Conservation (phyloP, 371 early-diverging fungal genomes). For the Chytridiales sp. region DNA sequence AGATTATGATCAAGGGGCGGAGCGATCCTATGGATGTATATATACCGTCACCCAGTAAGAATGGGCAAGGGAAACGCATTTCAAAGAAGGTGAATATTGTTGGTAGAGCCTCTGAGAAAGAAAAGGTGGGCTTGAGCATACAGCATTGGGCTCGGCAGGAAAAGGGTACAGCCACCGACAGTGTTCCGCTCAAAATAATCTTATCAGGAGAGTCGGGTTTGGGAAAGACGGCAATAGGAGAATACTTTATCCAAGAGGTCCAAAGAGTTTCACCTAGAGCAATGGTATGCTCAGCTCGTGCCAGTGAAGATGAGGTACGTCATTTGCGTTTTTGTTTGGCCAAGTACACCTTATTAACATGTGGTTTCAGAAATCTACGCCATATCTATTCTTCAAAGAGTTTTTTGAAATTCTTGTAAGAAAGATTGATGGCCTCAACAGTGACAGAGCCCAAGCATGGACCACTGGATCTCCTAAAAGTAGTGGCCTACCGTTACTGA, state of each 20-base stretch:
- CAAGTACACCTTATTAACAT: not conserved
- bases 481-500: not conserved
- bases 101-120: constrained; percentile 11
- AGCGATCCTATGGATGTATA: constrained; percentile 6
- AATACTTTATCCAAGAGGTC: constrained; percentile 8
- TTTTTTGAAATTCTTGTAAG: not conserved
- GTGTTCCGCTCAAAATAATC: not conserved
- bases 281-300: constrained; percentile 6
- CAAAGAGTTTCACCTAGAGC: not conserved
- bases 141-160: not conserved
- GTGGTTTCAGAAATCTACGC: not conserved
- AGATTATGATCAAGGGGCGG: constrained; percentile 15
- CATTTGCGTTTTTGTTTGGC: not conserved
- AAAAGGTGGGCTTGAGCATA: not conserved
- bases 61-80: too few relatives aligned
- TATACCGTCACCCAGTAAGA: constrained; percentile 9
- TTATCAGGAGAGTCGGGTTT: constrained; percentile 12
- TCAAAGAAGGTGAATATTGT: not conserved
- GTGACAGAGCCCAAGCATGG: not conserved
- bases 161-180: not conserved
- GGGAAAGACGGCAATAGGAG: constrained; percentile 17
- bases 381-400: not conserved
- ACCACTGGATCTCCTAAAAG: not conserved
- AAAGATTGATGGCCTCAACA: not conserved
- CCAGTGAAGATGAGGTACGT: constrained; percentile 11